Evolutionary conservation across 257 asterid genomes (phyloP).

Genomic region (Striga asiatica): DNA sequence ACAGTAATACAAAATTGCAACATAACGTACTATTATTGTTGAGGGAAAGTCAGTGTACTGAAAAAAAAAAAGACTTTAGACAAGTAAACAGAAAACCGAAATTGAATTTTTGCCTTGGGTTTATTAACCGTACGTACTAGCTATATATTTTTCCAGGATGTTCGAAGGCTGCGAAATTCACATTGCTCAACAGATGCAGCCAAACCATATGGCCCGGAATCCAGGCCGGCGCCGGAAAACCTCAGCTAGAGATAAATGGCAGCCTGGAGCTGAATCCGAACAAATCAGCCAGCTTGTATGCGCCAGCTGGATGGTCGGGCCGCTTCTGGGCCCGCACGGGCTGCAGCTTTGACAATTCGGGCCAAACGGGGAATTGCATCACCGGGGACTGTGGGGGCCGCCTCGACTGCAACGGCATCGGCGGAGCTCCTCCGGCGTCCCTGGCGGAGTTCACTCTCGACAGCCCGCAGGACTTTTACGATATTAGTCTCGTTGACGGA

Average conservation of each 20-base stretch:
- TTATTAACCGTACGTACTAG: too few relatives aligned
- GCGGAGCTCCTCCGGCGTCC: constrained; percentile 58
- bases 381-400: constrained; percentile 56
- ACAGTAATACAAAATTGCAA: too few relatives aligned
- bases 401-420: constrained; percentile 35
- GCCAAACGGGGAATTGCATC: constrained; percentile 36
- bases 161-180: constrained; percentile 31
- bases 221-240: constrained; percentile 33
- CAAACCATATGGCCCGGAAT: constrained; percentile 54
- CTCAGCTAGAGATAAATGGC: constrained; percentile 34
- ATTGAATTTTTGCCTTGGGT: too few relatives aligned
- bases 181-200: constrained; percentile 35
- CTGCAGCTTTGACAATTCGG: constrained; percentile 46
- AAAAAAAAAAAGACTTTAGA: neutral
- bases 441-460: constrained; percentile 61
- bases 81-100: too few relatives aligned
- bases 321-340: constrained; percentile 62
- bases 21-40: too few relatives aligned
- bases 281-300: constrained; percentile 6
- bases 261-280: constrained; percentile 32
- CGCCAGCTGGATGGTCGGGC: constrained; percentile 73
- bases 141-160: constrained; percentile 24
- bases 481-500: constrained; percentile 62
- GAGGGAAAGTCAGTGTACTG: too few relatives aligned
- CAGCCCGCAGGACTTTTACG: constrained; percentile 43